A percentile compares a stretch with the other conserved stretches of the same genome.
Evolutionary conservation across 257 asterid species (phyloP).

Genomic region (Haberlea rhodopensis): DNA sequence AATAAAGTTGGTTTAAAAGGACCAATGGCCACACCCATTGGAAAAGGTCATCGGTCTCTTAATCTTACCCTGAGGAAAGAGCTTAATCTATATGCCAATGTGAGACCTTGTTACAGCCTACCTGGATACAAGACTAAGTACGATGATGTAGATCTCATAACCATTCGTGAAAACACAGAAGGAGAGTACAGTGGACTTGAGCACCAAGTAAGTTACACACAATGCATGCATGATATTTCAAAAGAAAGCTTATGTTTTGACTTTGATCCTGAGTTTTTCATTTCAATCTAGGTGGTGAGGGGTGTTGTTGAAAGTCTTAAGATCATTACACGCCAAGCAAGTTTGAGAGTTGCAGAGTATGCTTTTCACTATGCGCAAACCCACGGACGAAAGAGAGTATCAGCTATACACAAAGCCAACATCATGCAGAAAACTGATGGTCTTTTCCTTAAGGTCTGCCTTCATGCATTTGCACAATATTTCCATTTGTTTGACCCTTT

Average conservation of each 20-base stretch:
- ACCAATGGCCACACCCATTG: constrained; percentile 98
- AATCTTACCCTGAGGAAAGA: constrained; percentile 95
- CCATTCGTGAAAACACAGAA: constrained; percentile 64
- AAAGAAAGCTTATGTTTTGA: constrained; percentile 7
- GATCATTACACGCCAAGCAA: constrained; percentile 94
- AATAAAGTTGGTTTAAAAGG: constrained; percentile 92
- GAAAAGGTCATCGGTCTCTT: constrained; percentile 95
- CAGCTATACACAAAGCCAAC: constrained; percentile 97
- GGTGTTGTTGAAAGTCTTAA: constrained; percentile 98
- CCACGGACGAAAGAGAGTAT: constrained; percentile 88
- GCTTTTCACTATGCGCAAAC: constrained; percentile 91
- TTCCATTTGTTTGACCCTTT: constrained; percentile 18
- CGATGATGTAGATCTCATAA: constrained; percentile 82
- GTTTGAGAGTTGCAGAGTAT: constrained; percentile 93
- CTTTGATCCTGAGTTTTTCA: constrained; percentile 19
- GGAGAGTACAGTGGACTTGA: constrained; percentile 67
- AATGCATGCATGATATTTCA: background rate
- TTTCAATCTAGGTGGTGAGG: constrained; percentile 69
- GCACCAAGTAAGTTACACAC: constrained; percentile 43
- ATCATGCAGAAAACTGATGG: constrained; percentile 99
- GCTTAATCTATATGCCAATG: constrained; percentile 91
- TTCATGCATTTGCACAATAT: constrained; percentile 15
- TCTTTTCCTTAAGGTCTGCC: constrained; percentile 85
- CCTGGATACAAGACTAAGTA: constrained; percentile 96
- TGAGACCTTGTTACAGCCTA: constrained; percentile 90